Evolutionary conservation across 495 filamentous ascomycete species (phyloP).

Genomic region (Staphylotrichum longicolle): DNA sequence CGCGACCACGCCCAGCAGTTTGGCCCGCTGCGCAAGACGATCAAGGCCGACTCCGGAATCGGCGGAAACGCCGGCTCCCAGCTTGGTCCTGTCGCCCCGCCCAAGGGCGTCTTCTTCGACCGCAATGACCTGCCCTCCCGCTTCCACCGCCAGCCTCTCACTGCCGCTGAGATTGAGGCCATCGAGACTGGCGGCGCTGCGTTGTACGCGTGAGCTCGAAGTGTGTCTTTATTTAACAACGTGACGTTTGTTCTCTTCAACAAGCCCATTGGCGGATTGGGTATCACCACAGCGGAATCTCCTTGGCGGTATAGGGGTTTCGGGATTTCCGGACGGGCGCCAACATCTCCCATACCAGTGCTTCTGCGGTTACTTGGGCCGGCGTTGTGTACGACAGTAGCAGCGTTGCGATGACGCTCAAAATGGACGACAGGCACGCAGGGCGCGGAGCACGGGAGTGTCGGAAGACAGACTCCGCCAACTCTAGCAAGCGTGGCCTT

Average conservation of each 20-base stretch:
- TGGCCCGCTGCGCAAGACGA: slow-evolving; percentile 70
- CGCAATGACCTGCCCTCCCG: slow-evolving; percentile 79
- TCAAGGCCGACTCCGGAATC: slow-evolving; percentile 53
- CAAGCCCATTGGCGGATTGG: neutral
- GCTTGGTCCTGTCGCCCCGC: slow-evolving; percentile 68
- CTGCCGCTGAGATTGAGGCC: slow-evolving; percentile 85
- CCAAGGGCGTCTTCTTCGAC: slow-evolving; percentile 79
- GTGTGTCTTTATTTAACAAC: neutral
- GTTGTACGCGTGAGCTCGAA: slow-evolving; percentile 36
- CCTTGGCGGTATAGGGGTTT: neutral
- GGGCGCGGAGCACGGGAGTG: neutral
- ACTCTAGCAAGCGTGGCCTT: neutral
- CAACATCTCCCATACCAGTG: neutral
- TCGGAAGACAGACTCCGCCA: neutral
- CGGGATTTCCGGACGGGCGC: neutral
- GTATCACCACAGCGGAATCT: neutral
- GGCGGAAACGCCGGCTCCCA: slow-evolving; percentile 63
- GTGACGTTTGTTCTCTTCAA: neutral
- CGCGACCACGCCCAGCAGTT: slow-evolving; percentile 90
- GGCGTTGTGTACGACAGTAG: neutral
- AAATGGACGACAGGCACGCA: neutral
- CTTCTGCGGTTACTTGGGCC: neutral
- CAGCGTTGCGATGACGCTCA: neutral
- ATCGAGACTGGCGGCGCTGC: slow-evolving; percentile 85
- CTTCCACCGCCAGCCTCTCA: slow-evolving; percentile 73